phyloP scores from a whole-genome alignment of 257 asterid genomes.

The Nicotiana tomentosiformis region DNA sequence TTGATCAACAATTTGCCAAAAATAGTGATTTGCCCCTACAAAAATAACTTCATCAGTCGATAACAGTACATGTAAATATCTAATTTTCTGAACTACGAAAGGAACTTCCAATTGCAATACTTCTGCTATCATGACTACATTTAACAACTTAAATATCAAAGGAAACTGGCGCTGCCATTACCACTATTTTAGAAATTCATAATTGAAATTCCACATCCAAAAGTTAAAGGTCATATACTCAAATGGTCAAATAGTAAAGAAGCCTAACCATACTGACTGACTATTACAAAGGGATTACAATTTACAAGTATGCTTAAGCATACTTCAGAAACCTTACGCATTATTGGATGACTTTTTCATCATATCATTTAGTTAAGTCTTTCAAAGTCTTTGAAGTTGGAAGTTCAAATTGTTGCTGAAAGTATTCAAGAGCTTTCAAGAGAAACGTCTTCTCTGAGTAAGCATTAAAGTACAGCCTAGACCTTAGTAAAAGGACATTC shows the following conservation, averaged over 20 bases:
- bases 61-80: background rate
- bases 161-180: background rate
- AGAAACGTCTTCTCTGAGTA: conserved; percentile 1
- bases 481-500: background rate
- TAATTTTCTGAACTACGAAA: background rate
- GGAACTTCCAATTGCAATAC: background rate
- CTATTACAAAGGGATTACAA: background rate
- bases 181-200: background rate
- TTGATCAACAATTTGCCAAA: background rate
- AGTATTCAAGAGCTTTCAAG: background rate
- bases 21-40: background rate
- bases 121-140: background rate
- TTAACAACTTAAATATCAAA: background rate
- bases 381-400: background rate
- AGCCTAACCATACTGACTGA: background rate
- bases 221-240: background rate
- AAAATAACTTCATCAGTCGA: background rate
- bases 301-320: background rate
- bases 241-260: background rate
- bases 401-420: background rate
- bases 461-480: background rate
- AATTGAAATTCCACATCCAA: background rate
- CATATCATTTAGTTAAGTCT: background rate
- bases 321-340: background rate
- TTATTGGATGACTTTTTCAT: background rate